phyloP scores from a whole-genome alignment of 78 protist species.

The Dictyostelium brefeldianum region DNA sequence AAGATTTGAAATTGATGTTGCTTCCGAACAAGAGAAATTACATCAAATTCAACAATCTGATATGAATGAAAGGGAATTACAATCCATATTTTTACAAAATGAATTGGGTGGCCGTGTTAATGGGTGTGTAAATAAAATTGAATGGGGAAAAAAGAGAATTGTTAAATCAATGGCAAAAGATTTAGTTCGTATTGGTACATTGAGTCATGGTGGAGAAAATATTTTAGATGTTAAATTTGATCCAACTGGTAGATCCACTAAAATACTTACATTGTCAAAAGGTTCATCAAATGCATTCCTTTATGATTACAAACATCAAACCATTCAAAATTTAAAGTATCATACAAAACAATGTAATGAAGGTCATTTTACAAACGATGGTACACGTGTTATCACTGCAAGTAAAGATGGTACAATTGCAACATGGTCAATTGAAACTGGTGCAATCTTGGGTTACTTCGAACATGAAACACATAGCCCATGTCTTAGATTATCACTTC shows the following conservation, averaged over 20 bases:
- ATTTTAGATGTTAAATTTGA: slow-evolving; percentile 11
- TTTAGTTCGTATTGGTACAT: background rate
- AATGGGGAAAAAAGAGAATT: background rate
- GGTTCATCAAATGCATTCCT: background rate
- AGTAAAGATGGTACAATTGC: slow-evolving; percentile 12
- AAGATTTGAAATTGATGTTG: background rate
- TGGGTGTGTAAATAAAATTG: background rate
- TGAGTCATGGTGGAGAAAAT: background rate
- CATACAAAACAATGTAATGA: slow-evolving; percentile 3
- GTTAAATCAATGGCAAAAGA: background rate
- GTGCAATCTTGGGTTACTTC: background rate
- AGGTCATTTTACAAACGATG: slow-evolving; percentile 6
- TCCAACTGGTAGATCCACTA: background rate
- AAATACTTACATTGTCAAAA: background rate
- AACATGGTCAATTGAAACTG: background rate
- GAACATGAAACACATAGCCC: background rate
- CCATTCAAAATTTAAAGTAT: background rate
- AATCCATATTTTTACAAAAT: background rate
- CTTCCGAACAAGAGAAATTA: background rate
- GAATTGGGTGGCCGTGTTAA: background rate
- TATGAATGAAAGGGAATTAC: background rate
- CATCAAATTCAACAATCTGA: background rate
- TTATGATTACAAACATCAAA: background rate
- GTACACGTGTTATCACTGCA: background rate
- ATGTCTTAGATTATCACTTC: background rate